Percentiles rank a stretch among this genome's conserved stretches.
Evolutionary conservation across 2,329 filamentous ascomycete genomes (phyloP).

Genomic region (Diaporthe ampelina): DNA sequence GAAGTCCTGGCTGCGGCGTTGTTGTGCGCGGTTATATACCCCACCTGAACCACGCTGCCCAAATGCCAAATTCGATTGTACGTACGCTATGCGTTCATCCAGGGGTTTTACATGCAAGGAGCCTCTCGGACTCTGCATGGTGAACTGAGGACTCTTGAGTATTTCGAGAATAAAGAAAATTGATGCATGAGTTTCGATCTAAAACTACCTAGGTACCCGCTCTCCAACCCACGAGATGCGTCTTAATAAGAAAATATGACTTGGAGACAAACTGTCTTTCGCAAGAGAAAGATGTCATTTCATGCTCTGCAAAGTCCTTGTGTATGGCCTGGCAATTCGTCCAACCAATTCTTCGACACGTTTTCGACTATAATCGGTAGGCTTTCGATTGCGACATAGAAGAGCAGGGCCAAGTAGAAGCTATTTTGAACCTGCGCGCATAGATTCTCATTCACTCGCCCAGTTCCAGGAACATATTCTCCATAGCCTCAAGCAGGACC

Average conservation of each 20-base stretch:
- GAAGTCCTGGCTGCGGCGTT: neutral
- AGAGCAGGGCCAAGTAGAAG: neutral
- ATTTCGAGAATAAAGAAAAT: neutral
- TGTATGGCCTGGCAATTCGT: neutral
- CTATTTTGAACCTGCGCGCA: neutral
- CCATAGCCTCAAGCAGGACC: neutral
- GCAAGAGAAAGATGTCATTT: neutral
- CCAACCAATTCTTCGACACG: neutral
- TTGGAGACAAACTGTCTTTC: neutral
- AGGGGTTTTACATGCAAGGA: neutral
- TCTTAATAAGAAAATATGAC: neutral
- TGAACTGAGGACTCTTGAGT: neutral
- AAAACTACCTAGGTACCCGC: too few species aligned
- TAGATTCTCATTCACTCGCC: neutral
- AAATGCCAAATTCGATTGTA: neutral
- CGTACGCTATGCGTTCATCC: neutral
- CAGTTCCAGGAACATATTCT: neutral
- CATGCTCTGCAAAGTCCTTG: neutral
- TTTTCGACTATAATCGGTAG: neutral
- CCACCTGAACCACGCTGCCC: neutral
- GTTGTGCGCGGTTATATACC: conserved; percentile 18
- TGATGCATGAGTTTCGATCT: too few species aligned
- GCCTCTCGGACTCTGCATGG: neutral
- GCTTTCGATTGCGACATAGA: neutral
- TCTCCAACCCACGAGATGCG: neutral